Conservation (phyloP, 2,329 filamentous ascomycete genomes). For the Curvularia eragrostidis region DNA sequence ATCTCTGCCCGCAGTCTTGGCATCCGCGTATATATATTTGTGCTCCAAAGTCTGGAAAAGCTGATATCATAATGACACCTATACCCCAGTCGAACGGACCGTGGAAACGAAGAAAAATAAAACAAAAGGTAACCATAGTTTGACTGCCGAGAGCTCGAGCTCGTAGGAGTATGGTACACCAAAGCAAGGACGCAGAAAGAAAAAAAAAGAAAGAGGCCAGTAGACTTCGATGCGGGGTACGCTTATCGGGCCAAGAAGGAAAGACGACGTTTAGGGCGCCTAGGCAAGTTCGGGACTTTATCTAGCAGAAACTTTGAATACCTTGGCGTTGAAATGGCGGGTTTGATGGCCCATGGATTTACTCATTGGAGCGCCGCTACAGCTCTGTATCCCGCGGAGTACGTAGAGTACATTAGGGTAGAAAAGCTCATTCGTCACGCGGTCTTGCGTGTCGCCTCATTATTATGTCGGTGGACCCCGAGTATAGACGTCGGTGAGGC, state of each 20-base stretch:
- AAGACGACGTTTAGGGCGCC: background rate
- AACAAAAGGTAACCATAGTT: background rate
- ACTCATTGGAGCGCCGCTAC: background rate
- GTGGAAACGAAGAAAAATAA: background rate
- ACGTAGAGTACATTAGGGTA: background rate
- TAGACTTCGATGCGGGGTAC: background rate
- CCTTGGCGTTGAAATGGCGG: background rate
- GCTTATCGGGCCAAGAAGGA: background rate
- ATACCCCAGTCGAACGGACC: background rate
- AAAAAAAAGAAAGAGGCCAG: background rate
- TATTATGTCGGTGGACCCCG: background rate
- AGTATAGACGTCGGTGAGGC: slow-evolving; percentile 2
- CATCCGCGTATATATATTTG: background rate
- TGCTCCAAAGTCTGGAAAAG: background rate
- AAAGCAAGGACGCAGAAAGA: background rate
- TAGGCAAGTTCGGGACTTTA: background rate
- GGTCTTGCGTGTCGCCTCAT: background rate
- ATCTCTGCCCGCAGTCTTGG: background rate
- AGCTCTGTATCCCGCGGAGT: background rate
- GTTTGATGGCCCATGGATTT: background rate
- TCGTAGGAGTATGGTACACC: background rate
- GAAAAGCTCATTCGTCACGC: background rate
- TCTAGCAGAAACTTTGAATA: background rate
- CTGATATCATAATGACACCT: background rate
- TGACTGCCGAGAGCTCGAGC: background rate